Evolutionary conservation across 2,329 filamentous ascomycete genomes (phyloP).

Genomic region (Aspergillus udagawae): DNA sequence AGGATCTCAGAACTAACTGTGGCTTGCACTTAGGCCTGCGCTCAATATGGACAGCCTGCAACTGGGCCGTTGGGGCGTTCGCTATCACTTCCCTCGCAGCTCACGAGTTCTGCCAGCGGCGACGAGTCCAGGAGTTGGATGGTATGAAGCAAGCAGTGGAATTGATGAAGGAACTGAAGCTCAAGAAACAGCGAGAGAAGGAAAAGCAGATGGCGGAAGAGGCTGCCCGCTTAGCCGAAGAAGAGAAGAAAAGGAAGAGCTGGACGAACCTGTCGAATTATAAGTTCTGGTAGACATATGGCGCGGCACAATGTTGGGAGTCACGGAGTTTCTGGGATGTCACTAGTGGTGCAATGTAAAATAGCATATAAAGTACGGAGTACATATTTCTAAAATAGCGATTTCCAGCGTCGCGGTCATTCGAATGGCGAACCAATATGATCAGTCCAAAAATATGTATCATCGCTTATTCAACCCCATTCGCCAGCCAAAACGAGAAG

Average conservation of each 20-base stretch:
- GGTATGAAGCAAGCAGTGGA: slow-evolving; percentile 85
- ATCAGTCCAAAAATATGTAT: slow-evolving; percentile 4
- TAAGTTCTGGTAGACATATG: slow-evolving; percentile 42
- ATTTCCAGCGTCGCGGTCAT: slow-evolving; percentile 7
- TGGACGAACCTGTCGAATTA: slow-evolving; percentile 44
- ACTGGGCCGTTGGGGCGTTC: slow-evolving; percentile 82
- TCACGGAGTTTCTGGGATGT: slow-evolving; percentile 29
- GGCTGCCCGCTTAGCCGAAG: slow-evolving; percentile 32
- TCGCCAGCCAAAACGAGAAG: not conserved
- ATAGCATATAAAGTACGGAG: slow-evolving; percentile 20
- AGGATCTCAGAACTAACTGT: slow-evolving; percentile 3
- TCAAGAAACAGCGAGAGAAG: slow-evolving; percentile 56
- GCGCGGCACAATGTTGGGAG: slow-evolving; percentile 22
- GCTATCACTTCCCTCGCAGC: slow-evolving; percentile 64
- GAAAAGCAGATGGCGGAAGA: slow-evolving; percentile 36
- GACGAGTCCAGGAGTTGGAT: slow-evolving; percentile 67
- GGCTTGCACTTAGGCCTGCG: slow-evolving; percentile 39
- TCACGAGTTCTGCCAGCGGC: slow-evolving; percentile 81
- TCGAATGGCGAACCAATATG: slow-evolving; percentile 12
- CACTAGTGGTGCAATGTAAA: slow-evolving; percentile 21
- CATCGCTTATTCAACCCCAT: slow-evolving; percentile 1
- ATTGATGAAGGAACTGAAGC: slow-evolving; percentile 69
- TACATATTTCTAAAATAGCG: slow-evolving; percentile 16
- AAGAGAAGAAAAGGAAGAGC: slow-evolving; percentile 40
- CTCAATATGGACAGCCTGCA: slow-evolving; percentile 64